Conservation (phyloP, 306 rosid species). For the Pyrus pyrifolia region DNA sequence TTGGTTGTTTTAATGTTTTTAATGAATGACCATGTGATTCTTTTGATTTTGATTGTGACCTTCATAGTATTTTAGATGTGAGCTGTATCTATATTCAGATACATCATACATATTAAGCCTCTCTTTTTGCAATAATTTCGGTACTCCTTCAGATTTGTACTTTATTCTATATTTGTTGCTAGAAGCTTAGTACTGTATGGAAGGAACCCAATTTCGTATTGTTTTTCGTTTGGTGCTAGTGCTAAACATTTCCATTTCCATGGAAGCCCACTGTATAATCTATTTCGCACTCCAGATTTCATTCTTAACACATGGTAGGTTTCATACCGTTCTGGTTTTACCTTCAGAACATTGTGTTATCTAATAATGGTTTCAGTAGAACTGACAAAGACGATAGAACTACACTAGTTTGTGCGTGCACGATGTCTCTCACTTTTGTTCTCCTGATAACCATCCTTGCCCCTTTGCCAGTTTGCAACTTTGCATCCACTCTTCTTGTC, state of each 20-base stretch:
- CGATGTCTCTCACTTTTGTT: too few relatives aligned
- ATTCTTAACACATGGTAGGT: neutral
- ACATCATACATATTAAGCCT: neutral
- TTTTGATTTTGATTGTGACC: neutral
- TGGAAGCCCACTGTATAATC: neutral
- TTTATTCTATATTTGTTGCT: neutral
- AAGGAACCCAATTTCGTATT: neutral
- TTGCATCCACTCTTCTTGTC: too few relatives aligned
- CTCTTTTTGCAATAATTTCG: neutral
- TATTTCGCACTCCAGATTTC: neutral
- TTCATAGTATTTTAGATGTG: neutral
- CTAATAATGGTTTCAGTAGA: neutral
- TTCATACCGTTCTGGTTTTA: neutral
- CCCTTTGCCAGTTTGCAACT: too few relatives aligned
- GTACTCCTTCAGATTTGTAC: neutral
- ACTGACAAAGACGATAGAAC: neutral
- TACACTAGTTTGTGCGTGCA: neutral
- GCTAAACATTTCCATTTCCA: neutral
- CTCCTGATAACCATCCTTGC: too few relatives aligned
- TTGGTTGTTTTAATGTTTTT: slow-evolving; percentile 23
- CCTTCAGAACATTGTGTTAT: neutral
- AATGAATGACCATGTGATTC: neutral
- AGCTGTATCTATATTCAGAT: neutral
- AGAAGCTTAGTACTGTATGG: neutral
- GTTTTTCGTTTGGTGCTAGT: neutral